These are phyloP conservation scores for Dioscorea zingiberensis DNA, from an alignment of 106 monocot genomes.

Conservation along the genomic window DNA sequence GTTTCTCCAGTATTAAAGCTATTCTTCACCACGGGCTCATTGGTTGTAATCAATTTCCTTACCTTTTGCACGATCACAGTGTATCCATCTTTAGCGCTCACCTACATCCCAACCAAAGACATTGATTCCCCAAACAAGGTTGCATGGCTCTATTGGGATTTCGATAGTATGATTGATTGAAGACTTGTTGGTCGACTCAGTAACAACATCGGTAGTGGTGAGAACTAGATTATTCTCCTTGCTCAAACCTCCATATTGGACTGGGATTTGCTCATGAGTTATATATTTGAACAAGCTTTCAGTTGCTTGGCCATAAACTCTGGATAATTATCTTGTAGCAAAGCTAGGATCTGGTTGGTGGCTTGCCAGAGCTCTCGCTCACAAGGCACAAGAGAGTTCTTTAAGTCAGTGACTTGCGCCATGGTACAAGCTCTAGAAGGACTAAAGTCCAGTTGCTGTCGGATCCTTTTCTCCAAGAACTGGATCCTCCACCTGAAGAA, in stretches of 20 bases:
- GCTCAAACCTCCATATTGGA: slow-evolving; percentile 63
- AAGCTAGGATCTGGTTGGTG: slow-evolving; percentile 46
- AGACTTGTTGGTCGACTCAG: slow-evolving; percentile 59
- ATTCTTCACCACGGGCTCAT: slow-evolving; percentile 59
- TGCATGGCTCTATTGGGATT: slow-evolving; percentile 40
- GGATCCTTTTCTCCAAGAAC: slow-evolving; percentile 68
- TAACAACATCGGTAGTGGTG: slow-evolving; percentile 45
- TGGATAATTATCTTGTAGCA: slow-evolving; percentile 69
- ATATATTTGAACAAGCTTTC: slow-evolving; percentile 78
- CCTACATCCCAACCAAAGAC: slow-evolving; percentile 58
- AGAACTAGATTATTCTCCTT: slow-evolving; percentile 57
- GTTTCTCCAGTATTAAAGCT: slow-evolving; percentile 81
- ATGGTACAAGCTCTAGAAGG: slow-evolving; percentile 47
- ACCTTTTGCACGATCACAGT: slow-evolving; percentile 70
- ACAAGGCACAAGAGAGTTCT: slow-evolving; percentile 46
- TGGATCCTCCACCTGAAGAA: slow-evolving; percentile 75
- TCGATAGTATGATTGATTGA: slow-evolving; percentile 65
- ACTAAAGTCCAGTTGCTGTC: slow-evolving; percentile 43
- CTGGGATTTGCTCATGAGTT: slow-evolving; percentile 71
- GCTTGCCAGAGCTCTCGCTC: slow-evolving; percentile 53
- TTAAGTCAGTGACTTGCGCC: slow-evolving; percentile 75
- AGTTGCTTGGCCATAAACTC: slow-evolving; percentile 66
- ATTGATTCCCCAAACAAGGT: slow-evolving; percentile 47
- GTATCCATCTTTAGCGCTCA: slow-evolving; percentile 45
- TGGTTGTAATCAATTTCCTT: slow-evolving; percentile 32